These are phyloP conservation scores for Aspergillus intermedius DNA, from an alignment of 2,329 filamentous ascomycete genomes.

Conservation along the genomic window DNA sequence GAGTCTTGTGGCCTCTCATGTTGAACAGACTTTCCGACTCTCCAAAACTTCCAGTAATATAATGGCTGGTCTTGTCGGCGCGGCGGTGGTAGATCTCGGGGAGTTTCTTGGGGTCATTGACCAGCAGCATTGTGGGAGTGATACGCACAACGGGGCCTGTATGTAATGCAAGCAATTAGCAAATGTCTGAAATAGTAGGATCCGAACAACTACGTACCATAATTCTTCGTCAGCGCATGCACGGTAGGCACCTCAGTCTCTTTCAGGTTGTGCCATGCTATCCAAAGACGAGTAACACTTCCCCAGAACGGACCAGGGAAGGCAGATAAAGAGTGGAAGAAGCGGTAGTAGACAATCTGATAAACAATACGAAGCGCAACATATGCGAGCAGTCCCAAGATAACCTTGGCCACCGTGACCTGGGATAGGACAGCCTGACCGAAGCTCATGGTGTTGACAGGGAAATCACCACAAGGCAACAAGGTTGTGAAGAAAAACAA, in stretches of 20 bases:
- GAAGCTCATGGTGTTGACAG: constrained; percentile 17
- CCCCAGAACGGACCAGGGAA: constrained; percentile 53
- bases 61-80: constrained; percentile 53
- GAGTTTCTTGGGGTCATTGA: constrained; percentile 49
- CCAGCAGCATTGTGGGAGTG: constrained; percentile 48
- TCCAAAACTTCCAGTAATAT: constrained; percentile 54
- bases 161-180: too few relatives aligned
- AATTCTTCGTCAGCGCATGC: constrained; percentile 41
- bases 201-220: constrained; percentile 32
- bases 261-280: constrained; percentile 46
- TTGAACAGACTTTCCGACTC: constrained; percentile 53
- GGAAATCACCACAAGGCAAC: not conserved
- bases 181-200: not conserved
- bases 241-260: constrained; percentile 41
- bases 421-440: constrained; percentile 18
- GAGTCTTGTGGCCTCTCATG: constrained; percentile 48
- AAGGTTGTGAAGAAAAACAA: not conserved
- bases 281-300: constrained; percentile 49
- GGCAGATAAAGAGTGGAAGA: constrained; percentile 47
- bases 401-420: constrained; percentile 20
- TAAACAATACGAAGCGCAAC: constrained; percentile 18
- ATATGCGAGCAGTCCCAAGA: constrained; percentile 19
- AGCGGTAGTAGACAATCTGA: constrained; percentile 39
- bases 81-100: constrained; percentile 52
- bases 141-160: constrained; percentile 49